Base-by-base conservation (phyloP, 805 yeast species). In the Cyberlindnera suaveolens region DNA sequence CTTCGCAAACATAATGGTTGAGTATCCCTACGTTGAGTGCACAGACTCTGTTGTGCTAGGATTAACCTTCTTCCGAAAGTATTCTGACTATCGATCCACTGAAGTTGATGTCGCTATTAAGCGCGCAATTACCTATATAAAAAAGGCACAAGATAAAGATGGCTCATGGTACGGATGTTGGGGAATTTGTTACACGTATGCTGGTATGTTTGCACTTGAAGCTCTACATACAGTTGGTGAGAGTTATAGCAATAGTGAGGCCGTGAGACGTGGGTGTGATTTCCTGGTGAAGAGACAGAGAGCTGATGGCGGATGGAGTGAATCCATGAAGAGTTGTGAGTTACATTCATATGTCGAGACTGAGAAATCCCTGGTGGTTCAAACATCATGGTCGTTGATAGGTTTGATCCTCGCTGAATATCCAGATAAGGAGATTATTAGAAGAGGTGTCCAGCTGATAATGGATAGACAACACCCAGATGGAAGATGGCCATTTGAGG, bases 131-230 rank as follows among this genome's bases (percentile, higher is more conserved):
- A 62, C 73, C 4, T 93, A 83, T 56, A 85, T 93, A 36, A 76
- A 75, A 39, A 62, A 68, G 3, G 76, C 77, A 3, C 99, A 93
- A 63, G 68, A 71, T 36, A 56, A 58, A 0, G 96, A 93, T 62
- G 99, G 99, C 0, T 81, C 95, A 13, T 93, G 98, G 98, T 95
- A 90, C 61, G 99, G 99, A 1, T 80, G 88, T 34, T 93, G 99
- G 99, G 99, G 99, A 31, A 82, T 93, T 5, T 93, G 99, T 60
- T 89, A 74, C 60, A 86, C 96, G 0, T 93, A 93, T 63, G 98
- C 98, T 0, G 85, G 89, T 2, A 93, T 93, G 99, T 93, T 93
- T 75, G 99, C 99, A 0, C 64, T 93, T 26, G 99, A 93, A 54
- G 98, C 98, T 0, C 70, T 93, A 39, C 69, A 78, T 23, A 77